Evolutionary conservation across 495 filamentous ascomycete species (phyloP), one percentile per base, ranked within the genome.

Genomic region (Pseudevernia furfuracea): DNA sequence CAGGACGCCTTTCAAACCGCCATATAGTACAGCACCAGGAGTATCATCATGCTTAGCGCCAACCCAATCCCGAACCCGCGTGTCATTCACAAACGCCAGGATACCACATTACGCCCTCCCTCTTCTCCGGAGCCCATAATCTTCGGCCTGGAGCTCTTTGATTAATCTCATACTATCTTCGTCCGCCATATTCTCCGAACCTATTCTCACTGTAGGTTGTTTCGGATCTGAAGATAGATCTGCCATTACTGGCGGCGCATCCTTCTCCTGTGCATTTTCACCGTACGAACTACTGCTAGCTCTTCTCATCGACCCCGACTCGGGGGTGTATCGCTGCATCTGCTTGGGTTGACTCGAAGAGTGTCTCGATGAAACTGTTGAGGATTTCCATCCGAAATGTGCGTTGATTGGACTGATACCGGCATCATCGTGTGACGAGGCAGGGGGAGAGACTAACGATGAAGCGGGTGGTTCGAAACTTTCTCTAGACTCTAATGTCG

Each of bases 101-200:
- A 52, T 59, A 46, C 19, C 34, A 64, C 12, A 52, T 59, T 52
- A 59, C 34, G 62, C 56, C 46, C 34, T 59, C 32, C 32, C 59
- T 69, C 61, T 82, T 76, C 80, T 78, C 61, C 85, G 75, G 64
- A 87, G 71, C 12, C 84, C 81, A 65, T 82, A 81, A 57, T 85
- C 84, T 64, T 83, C 77, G 67, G 82, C 82, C 70, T 84, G 82
- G 53, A 87, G 66, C 71, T 82, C 77, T 64, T 79, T 78, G 62
- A 85, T 85, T 32, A 87, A 66, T 48, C 76, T 79, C 63, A 84
- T 62, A 67, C 81, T 85, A 68, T 81, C 78, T 30, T 78, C 76
- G 70, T 84, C 82, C 43, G 79, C 74, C 37, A 76, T 76, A 21
- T 68, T 72, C 59, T 78, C 76, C 49, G 59, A 61, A 37, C 62